Base-by-base conservation (phyloP, 257 asterid genomes). In the Solanum stenotomum region DNA sequence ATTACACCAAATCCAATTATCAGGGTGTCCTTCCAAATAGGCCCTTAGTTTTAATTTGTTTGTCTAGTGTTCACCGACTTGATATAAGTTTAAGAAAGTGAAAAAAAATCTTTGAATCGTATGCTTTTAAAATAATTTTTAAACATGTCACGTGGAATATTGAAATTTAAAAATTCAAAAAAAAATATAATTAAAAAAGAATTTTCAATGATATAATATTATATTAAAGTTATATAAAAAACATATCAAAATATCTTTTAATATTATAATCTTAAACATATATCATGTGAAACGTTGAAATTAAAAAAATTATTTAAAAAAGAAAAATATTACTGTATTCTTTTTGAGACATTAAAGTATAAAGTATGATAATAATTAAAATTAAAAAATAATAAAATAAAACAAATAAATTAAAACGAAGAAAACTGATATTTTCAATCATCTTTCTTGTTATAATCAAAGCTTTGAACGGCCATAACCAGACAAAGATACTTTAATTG, bases 311-410 rank as follows among this genome's bases (percentile, higher is more conserved):
- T 31, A 31, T 2, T 0, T 22, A n/a, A 2, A 3, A 9, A 22
- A 22, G 1, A 3, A 61, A 18, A 7, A 8, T 22, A 8, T 8
- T n/a, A n/a, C n/a, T n/a, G n/a, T n/a, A 10, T 11, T 25, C 3
- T 11, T 65, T 65, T 65, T 25, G 0, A 65, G 1, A 65, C 2
- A n/a, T 11, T 11, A 1, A 65, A 65, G 1, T n/a, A 11, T 59
- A 22, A 59, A 59, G 2, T 61, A 61, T 0, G 0, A 65, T 5
- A 65, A 11, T n/a, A 11, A 11, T n/a, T n/a, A 12, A 11, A 65
- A n/a, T 2, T 0, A 0, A 2, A 10, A 63, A 10, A n/a, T n/a
- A n/a, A n/a, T n/a, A 22, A 8, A 22, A 61, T 22, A n/a, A 63
- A 25, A 65, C 5, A 10, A 65, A 25, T 0, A 2, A 65, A n/a